These are phyloP conservation scores for Typha latifolia DNA, from an alignment of 176 grass and related monocot genomes.

Conservation along the genomic window DNA sequence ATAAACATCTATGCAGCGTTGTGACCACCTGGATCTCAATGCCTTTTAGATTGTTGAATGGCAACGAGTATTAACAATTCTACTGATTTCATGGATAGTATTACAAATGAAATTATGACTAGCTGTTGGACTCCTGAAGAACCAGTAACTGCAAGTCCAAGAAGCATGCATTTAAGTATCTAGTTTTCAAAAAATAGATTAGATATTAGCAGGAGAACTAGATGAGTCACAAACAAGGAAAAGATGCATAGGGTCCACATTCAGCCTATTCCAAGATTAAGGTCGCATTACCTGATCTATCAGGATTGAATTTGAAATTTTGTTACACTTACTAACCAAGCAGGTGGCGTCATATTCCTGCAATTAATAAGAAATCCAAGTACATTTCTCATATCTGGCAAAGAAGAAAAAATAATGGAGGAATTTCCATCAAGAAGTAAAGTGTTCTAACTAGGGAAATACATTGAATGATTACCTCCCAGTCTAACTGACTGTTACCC, in stretches of 20 bases:
- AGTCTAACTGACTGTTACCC: conserved; percentile 58
- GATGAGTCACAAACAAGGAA: too few species aligned
- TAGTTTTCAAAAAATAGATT: too few species aligned
- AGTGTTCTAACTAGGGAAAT: not conserved
- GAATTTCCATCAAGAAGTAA: not conserved
- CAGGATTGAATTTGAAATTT: conserved; percentile 61
- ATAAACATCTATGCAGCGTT: too few species aligned
- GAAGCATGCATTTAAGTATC: too few species aligned
- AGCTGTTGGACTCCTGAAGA: not conserved
- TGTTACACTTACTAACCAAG: conserved; percentile 56
- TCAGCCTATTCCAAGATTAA: not conserved
- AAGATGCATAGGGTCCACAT: not conserved
- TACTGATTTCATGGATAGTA: not conserved
- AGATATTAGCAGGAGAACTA: too few species aligned
- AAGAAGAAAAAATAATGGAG: not conserved
- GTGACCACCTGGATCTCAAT: too few species aligned
- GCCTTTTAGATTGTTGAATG: too few species aligned
- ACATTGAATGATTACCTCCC: conserved; percentile 42
- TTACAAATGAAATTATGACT: not conserved
- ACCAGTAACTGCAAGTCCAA: not conserved
- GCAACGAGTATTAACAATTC: too few species aligned
- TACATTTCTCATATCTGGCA: not conserved
- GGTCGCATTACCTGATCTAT: conserved; percentile 71
- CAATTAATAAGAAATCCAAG: conserved; percentile 18
- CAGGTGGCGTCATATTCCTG: conserved; percentile 83